Evolutionary conservation across 192 early-diverging fungal genomes (phyloP), one percentile per base, ranked within the genome.

Genomic region (Phycomyces nitens): DNA sequence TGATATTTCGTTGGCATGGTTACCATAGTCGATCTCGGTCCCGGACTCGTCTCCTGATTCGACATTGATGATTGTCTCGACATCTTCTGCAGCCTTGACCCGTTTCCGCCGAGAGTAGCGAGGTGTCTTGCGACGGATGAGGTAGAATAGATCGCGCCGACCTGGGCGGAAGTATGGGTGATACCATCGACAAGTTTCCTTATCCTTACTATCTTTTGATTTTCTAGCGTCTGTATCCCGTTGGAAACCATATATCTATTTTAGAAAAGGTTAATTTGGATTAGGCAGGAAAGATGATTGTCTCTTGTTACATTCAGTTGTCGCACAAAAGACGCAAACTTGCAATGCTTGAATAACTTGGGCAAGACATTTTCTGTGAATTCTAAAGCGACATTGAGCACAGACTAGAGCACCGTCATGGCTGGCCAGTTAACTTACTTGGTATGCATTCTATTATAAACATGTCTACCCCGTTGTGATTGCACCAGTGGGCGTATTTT

Each of bases 291-390:
- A 43, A 9, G 40, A 24, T 24, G 41, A 12, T 23, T 61, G 24
- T 34, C 27, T 20, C 7, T 34, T 23, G 67, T 63, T 76, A 79
- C 77, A 70, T 79, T 79, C n/a, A 79, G 62, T 56, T 79, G 77
- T n/a, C 77, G 65, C 23, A 79, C 77, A 72, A 79, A 79, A 15
- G 77, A 76, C 27, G 77, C 64, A 52, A 79, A 79, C 70, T 79
- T 79, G 55, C 77, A 79, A 63, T 79, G 77, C 50, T 79, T 79
- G 42, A 79, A 79, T 43, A 66, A 64, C 59, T 69, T 65, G 21
- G 77, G 77, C 54, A 79, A 52, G 14, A 79, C 71, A 8, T 58
- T 64, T 40, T 66, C 67, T 26, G 77, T 72, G 29, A 79, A 79
- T 66, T 72, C 77, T 75, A 63, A n/a, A 47, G 18, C 18, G 12